Base-by-base conservation (phyloP, 2,329 filamentous ascomycete species). In the Phyllosticta citrichinensis region DNA sequence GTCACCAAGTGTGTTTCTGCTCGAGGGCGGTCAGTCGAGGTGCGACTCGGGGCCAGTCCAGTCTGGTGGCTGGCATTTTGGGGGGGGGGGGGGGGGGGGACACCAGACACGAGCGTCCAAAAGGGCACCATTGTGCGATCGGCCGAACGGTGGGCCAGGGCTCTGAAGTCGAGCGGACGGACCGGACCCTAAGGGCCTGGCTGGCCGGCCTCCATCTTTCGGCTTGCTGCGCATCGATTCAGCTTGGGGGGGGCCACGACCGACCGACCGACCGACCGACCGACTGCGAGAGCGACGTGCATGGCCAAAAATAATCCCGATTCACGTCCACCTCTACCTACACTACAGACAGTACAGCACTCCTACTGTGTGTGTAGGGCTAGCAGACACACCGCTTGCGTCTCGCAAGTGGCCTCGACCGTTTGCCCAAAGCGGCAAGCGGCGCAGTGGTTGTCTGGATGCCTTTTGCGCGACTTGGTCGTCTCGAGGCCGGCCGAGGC, bases 91-190 rank as follows among this genome's bases (percentile, higher is more conserved):
- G 47, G 53, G 40, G 19, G 30, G 27, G 25, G 20, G 10, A 35
- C 17, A 40, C n/a, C n/a, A n/a, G n/a, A 40, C 35, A 14, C 10
- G 33, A 6, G 52, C 57, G 24, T 60, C 58, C 54, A 61, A 61
- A 61, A 56, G 50, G 60, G 60, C 60, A 55, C 24, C 60, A 57
- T 61, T 55, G 35, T 57, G 60, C 60, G 60, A 60, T 57, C 60
- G 60, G 55, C 55, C 55, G 60, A 61, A 40, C 52, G 22, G 51
- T 30, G 30, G 11, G 40, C 52, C 33, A 55, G n/a, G 58, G 51
- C 60, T 57, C 24, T 35, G 53, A 25, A 40, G 30, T 57, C 33
- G 10, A 11, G 33, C 33, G 10, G 8, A 40, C n/a, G 20, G 20
- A 30, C 5, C 24, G 50, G 53, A 27, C 20, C 51, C 52, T 52